phyloP scores from a whole-genome alignment of 352 stramenopile species.

The Globisporangium canariense region DNA sequence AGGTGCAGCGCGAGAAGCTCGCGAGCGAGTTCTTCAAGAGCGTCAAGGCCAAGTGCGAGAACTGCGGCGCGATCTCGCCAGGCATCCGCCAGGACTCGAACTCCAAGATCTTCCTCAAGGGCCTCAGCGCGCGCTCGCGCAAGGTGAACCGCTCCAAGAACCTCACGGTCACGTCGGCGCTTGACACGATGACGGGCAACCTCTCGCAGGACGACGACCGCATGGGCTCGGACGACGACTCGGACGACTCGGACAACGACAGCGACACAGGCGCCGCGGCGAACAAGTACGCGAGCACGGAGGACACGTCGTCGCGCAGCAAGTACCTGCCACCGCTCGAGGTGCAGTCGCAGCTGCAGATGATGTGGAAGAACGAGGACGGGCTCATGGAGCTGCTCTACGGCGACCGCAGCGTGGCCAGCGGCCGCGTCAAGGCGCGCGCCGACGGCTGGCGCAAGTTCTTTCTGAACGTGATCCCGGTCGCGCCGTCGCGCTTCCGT shows the following conservation, averaged over 20 bases:
- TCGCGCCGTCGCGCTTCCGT: slow-evolving; percentile 98
- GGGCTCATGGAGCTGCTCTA: slow-evolving; percentile 93
- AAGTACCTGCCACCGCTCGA: slow-evolving; percentile 96
- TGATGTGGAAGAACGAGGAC: slow-evolving; percentile 94
- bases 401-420: slow-evolving; percentile 76
- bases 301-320: slow-evolving; percentile 69
- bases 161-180: slow-evolving; percentile 70
- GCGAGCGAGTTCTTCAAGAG: slow-evolving; percentile 89
- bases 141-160: slow-evolving; percentile 85
- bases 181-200: slow-evolving; percentile 80
- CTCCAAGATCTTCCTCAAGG: slow-evolving; percentile 98
- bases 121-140: slow-evolving; percentile 71
- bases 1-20: slow-evolving; percentile 80
- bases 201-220: slow-evolving; percentile 38
- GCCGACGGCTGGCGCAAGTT: slow-evolving; percentile 91
- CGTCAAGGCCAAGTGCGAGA: slow-evolving; percentile 94
- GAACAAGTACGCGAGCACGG: slow-evolving; percentile 45
- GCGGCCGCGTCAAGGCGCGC: slow-evolving; percentile 33
- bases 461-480: slow-evolving; percentile 95
- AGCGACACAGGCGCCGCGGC: slow-evolving; percentile 20
- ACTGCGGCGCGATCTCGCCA: slow-evolving; percentile 95
- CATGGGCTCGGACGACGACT: slow-evolving; percentile 35
- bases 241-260: slow-evolving; percentile 66
- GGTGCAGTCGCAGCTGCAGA: slow-evolving; percentile 93
- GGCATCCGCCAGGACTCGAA: slow-evolving; percentile 96